phyloP scores from a whole-genome alignment of 176 grass and related monocot species.

The Oryza glaberrima region DNA sequence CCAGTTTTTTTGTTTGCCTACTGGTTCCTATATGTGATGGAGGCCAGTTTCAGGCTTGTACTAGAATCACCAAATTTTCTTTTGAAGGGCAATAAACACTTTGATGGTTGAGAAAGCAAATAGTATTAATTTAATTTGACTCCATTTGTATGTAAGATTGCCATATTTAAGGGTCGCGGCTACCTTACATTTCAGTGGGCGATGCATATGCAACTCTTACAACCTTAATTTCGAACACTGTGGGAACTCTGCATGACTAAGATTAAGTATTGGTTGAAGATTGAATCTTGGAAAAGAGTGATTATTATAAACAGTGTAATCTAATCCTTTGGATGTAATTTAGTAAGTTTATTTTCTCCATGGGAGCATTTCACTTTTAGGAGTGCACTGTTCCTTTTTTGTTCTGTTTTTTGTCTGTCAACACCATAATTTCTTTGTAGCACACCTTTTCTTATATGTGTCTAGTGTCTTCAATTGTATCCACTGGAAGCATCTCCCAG shows the following conservation, averaged over 20 bases:
- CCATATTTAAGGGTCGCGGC: too few species aligned
- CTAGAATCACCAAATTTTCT: neutral
- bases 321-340: neutral
- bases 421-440: neutral
- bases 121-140: too few species aligned
- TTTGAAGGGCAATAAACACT: neutral
- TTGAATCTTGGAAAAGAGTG: neutral
- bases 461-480: neutral
- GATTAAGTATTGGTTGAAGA: neutral
- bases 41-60: neutral
- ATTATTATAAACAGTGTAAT: neutral
- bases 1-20: neutral
- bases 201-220: neutral
- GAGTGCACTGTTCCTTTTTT: neutral
- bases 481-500: neutral
- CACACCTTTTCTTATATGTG: neutral
- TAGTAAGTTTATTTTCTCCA: too few species aligned
- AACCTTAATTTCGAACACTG: neutral
- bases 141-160: neutral
- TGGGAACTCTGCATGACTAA: neutral
- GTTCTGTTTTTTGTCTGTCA: neutral
- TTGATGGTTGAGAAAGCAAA: constrained; percentile 4
- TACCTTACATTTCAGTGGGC: neutral
- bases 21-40: neutral
- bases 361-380: neutral